These are phyloP conservation scores for Eremothecium cymbalariae DNA, from an alignment of 1,139 yeast genomes.

Conservation along the genomic window DNA sequence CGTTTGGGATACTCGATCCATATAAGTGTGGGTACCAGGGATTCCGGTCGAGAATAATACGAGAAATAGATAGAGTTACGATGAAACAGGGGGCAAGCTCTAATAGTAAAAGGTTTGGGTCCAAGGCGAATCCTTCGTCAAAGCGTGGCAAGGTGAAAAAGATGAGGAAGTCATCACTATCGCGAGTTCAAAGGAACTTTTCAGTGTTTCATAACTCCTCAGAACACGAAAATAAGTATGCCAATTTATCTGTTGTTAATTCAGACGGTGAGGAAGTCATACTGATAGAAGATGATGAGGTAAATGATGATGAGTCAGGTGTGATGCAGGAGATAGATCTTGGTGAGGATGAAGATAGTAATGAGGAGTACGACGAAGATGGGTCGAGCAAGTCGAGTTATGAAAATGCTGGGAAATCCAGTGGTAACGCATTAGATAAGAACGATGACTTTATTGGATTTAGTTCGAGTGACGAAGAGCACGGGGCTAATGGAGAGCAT, in stretches of 20 bases:
- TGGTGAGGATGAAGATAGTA: conserved; percentile 7
- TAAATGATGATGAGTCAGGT: no score
- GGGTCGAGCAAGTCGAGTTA: conserved; percentile 18
- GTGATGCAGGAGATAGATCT: no score
- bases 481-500: conserved; percentile 19
- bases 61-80: no score
- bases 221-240: conserved; percentile 26
- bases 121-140: no score
- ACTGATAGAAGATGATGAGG: conserved; percentile 13
- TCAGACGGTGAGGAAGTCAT: conserved; percentile 15
- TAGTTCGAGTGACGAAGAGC: conserved; percentile 28
- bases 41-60: no score
- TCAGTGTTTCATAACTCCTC: conserved; percentile 24
- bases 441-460: conserved; percentile 37
- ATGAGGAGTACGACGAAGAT: conserved; percentile 11
- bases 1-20: no score
- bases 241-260: conserved; percentile 16
- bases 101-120: no score
- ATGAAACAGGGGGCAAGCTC: no score
- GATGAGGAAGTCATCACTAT: conserved; percentile 30
- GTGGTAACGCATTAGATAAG: conserved; percentile 35
- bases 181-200: conserved; percentile 23
- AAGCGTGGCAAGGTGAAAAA: conserved; percentile 10
- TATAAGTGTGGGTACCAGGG: no score
- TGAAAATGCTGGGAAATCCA: no score